Base-by-base conservation (phyloP, 2,329 filamentous ascomycete species). In the Huntiella omanensis region DNA sequence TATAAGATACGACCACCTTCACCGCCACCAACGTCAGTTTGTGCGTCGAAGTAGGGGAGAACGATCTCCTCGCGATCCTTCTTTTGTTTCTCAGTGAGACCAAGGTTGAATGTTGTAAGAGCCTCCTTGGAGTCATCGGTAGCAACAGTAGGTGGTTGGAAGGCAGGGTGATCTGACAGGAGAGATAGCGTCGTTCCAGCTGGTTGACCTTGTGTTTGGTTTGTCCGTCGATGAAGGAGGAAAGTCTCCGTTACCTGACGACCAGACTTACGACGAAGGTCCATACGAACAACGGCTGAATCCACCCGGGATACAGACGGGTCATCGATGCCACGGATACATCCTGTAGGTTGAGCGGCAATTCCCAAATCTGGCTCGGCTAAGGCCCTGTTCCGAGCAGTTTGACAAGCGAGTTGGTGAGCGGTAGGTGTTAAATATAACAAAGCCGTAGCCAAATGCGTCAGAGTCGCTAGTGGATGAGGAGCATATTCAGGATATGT, bases 31-130 rank as follows among this genome's bases (percentile, higher is more conserved):
- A 77, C 71, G 41, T 80, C 80, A 45, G 77, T 83, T 69, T 98
- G 91, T 17, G 91, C 91, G 65, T 98, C 91, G 62, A 92, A 95
- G 60, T 98, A 96, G 12, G 91, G 91, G 60, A 96, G 60, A 36
- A 96, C 83, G 6, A 98, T 83, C 0, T 82, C 83, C 55, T 95
- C 88, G 19, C 91, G 68, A 43, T 93, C 88, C 52, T 71, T 70
- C 54, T 82, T 73, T 64, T 98, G 91, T 65, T 91, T 86, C 49
- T 94, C 88, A 13, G 88, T 96, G 49, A 98, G 64, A 0, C 80
- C 79, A 3, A 98, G 63, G 52, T 82, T 80, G 58, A 98, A 98
- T 0, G 88, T 94, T 7, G 82, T 80, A 32, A 43, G 34, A 15
- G 33, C 40, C 54, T 76, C 73, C 3, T 42, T 42, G 11, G 10